Conservation (phyloP, 768 basidiomycete genomes). For the Heimioporus sp. region DNA sequence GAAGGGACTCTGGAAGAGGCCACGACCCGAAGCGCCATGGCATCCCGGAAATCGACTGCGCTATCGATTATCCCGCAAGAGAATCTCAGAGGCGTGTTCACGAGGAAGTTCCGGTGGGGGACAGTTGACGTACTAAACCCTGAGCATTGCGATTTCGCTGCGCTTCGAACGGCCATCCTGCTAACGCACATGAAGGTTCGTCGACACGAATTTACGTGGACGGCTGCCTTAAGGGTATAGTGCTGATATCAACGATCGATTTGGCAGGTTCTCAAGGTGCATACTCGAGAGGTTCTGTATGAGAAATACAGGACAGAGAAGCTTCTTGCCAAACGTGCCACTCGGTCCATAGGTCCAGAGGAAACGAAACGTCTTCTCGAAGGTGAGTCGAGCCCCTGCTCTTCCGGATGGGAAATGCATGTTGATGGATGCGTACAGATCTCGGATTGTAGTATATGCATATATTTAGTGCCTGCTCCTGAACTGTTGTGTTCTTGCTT, state of each 20-base stretch:
- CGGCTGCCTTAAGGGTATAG: conserved; percentile 7
- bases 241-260: conserved; percentile 4
- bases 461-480: conserved; percentile 24
- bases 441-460: conserved; percentile 42
- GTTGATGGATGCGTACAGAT: conserved; percentile 35
- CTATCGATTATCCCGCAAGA: conserved; percentile 56
- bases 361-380: conserved; percentile 70
- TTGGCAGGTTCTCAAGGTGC: conserved; percentile 70
- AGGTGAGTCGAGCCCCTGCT: conserved; percentile 44
- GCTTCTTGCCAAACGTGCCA: conserved; percentile 81
- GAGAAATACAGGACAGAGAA: conserved; percentile 93
- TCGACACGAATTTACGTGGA: conserved; percentile 26
- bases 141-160: conserved; percentile 83
- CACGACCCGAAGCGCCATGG: conserved; percentile 33
- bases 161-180: conserved; percentile 78
- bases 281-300: conserved; percentile 87
- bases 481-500: conserved; percentile 22
- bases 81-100: conserved; percentile 71
- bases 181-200: conserved; percentile 82
- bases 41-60: conserved; percentile 33
- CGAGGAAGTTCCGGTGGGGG: conserved; percentile 85
- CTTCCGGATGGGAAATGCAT: conserved; percentile 20
- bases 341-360: conserved; percentile 72
- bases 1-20: conserved; percentile 26
- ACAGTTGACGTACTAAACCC: conserved; percentile 84